These are phyloP conservation scores for Coemansia sp. DNA, from an alignment of 192 early-diverging fungal genomes.

Conservation along the genomic window DNA sequence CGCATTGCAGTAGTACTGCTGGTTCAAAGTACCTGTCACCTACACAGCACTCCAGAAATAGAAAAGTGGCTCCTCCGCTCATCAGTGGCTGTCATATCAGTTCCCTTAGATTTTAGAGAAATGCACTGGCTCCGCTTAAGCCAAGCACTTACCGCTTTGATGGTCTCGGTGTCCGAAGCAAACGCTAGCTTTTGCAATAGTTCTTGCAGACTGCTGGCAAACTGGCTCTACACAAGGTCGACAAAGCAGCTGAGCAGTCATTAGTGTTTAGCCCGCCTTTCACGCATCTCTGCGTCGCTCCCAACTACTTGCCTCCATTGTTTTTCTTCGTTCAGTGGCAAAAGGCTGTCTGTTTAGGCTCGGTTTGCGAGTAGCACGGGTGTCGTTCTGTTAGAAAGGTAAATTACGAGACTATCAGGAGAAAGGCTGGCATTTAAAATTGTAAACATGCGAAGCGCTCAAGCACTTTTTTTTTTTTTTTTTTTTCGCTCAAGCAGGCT, in stretches of 20 bases:
- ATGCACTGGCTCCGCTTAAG: conserved; percentile 1
- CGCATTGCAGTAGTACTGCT: conserved; percentile 67
- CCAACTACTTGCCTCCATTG: conserved; percentile 15
- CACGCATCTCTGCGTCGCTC: background rate
- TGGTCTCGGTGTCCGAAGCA: conserved; percentile 58
- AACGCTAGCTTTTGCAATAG: conserved; percentile 57
- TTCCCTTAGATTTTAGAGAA: background rate
- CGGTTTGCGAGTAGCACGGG: background rate
- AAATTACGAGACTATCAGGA: background rate
- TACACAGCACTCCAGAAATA: background rate
- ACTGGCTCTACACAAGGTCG: conserved; percentile 54
- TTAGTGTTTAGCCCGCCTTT: background rate
- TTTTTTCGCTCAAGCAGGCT: background rate
- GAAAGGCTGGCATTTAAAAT: background rate
- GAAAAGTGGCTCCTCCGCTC: background rate
- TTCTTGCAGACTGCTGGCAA: conserved; percentile 56
- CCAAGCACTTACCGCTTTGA: conserved; percentile 37
- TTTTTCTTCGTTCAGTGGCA: background rate
- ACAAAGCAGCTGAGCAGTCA: too few species aligned
- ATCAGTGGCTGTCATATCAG: background rate
- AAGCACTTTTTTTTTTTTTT: background rate
- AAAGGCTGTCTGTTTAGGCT: background rate
- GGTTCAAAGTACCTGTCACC: conserved; percentile 70
- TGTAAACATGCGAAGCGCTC: background rate
- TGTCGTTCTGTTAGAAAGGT: background rate